Base-by-base conservation (phyloP, 2,329 filamentous ascomycete genomes). In the Epichloe baconii region DNA sequence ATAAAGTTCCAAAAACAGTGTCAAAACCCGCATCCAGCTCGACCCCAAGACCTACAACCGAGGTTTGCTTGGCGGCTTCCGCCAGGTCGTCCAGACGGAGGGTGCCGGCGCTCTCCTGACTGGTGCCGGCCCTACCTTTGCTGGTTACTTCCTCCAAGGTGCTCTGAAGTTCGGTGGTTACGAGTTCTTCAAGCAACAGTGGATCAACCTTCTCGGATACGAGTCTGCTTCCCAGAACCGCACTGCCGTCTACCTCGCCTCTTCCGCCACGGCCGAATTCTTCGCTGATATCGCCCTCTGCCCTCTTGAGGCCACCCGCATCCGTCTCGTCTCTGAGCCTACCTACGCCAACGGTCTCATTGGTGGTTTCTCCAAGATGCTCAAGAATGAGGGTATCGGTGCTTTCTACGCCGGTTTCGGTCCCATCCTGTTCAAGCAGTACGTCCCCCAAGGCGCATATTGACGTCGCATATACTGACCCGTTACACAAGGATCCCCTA, bases 1-100 rank as follows among this genome's bases (percentile, higher is more conserved):
- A 3, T 19, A 3, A 3, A 11, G 37, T 10, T 36, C 26, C 19
- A 34, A 21, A 31, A 31, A 58, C 68, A 94, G 88, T 74, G 87
- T 95, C 79, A 95, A 95, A 83, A 95, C 88, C 64, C 83, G 87
- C 73, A 94, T 94, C 71, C 88, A 95, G 79, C 86, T 95, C 69
- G 88, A 94, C 73, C 88, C 88, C 60, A 76, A 68, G 62, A 91
- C 85, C 71, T 94, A 93, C 80, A 94, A 94, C 83, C 80, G 77
- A 64, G 88, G 88, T 67, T 76, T 94, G 71, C 77, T 94, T 70
- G 86, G 87, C 68, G 86, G 86, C 64, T 90, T 94, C 83, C 79
- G 80, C 65, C 85, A 93, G 75, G 86, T 94, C 71, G 79, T 94
- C 69, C 73, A 79, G 64, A 86, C 82, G 61, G 88, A 94, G 77